Evolutionary conservation across 176 grass and related monocot genomes (phyloP).

Genomic region (Panicum miliaceum): DNA sequence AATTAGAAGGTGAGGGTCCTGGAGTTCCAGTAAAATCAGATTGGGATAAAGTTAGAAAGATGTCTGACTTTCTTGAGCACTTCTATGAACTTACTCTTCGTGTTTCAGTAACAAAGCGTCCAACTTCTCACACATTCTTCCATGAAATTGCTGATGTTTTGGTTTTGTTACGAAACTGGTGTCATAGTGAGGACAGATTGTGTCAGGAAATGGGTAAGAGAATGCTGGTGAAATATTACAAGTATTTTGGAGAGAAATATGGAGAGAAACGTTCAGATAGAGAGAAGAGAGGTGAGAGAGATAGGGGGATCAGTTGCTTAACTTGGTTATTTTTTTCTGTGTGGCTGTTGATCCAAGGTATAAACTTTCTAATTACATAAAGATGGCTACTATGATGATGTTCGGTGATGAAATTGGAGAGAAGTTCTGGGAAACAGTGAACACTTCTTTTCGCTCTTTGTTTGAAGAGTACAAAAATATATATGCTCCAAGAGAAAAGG

Average conservation of each 20-base stretch:
- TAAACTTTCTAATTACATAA: neutral
- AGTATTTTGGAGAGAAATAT: no score
- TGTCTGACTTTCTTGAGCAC: neutral
- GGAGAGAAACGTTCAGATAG: neutral
- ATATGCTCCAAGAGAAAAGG: neutral
- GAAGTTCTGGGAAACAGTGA: neutral
- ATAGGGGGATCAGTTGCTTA: neutral
- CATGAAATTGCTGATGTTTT: neutral
- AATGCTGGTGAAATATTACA: no score
- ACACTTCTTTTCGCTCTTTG: neutral
- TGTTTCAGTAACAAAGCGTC: neutral
- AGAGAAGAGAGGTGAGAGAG: neutral
- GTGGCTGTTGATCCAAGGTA: constrained; percentile 21
- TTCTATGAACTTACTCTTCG: neutral
- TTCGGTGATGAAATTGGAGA: neutral
- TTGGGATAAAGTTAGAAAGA: neutral
- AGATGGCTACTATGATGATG: neutral
- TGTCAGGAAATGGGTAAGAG: no score
- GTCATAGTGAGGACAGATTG: no score
- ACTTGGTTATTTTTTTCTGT: neutral
- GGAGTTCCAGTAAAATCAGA: neutral
- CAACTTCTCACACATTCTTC: neutral
- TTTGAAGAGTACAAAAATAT: neutral
- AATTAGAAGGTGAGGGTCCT: neutral
- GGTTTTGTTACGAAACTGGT: neutral